A percentile compares a stretch with the other conserved stretches of the same genome.
Conservation (phyloP, 495 filamentous ascomycete species). For the Zalerion maritima region DNA sequence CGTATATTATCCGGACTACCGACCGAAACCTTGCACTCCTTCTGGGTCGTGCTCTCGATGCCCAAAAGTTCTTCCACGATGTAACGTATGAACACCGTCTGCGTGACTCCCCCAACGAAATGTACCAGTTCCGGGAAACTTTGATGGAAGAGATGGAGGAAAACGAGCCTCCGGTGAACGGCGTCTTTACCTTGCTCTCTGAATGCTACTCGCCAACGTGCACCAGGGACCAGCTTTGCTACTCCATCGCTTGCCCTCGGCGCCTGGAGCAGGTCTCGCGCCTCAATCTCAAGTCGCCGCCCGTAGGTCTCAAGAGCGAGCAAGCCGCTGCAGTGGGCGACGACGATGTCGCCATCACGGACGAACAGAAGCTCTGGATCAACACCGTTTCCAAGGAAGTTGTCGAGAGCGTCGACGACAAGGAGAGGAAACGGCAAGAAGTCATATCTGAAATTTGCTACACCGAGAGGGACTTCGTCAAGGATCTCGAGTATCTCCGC, state of each 20-base stretch:
- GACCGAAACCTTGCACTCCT: slow-evolving; percentile 91
- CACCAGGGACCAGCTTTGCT: slow-evolving; percentile 85
- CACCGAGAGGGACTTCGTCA: slow-evolving; percentile 97
- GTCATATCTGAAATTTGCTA: slow-evolving; percentile 98
- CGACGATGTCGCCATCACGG: slow-evolving; percentile 71
- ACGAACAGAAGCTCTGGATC: slow-evolving; percentile 99
- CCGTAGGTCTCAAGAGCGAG: slow-evolving; percentile 69
- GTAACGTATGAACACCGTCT: slow-evolving; percentile 95
- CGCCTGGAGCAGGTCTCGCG: slow-evolving; percentile 89
- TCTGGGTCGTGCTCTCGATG: slow-evolving; percentile 85
- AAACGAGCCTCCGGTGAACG: slow-evolving; percentile 70
- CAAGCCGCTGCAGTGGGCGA: slow-evolving; percentile 62
- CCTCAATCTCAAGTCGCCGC: slow-evolving; percentile 80
- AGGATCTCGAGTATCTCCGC: slow-evolving; percentile 92
- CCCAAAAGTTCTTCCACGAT: slow-evolving; percentile 99
- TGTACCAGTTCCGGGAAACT: slow-evolving; percentile 94
- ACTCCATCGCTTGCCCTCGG: slow-evolving; percentile 94
- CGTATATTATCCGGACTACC: slow-evolving; percentile 88
- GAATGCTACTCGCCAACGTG: slow-evolving; percentile 99
- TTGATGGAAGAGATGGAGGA: slow-evolving; percentile 70
- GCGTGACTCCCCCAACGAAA: slow-evolving; percentile 75
- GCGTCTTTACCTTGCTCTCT: slow-evolving; percentile 87
- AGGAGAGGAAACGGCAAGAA: slow-evolving; percentile 94
- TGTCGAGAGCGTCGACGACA: slow-evolving; percentile 72
- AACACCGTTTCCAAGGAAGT: slow-evolving; percentile 94